These are phyloP conservation scores for Rutidosis leptorrhynchoides DNA, from an alignment of 129 eudicot genomes.

Conservation along the genomic window DNA sequence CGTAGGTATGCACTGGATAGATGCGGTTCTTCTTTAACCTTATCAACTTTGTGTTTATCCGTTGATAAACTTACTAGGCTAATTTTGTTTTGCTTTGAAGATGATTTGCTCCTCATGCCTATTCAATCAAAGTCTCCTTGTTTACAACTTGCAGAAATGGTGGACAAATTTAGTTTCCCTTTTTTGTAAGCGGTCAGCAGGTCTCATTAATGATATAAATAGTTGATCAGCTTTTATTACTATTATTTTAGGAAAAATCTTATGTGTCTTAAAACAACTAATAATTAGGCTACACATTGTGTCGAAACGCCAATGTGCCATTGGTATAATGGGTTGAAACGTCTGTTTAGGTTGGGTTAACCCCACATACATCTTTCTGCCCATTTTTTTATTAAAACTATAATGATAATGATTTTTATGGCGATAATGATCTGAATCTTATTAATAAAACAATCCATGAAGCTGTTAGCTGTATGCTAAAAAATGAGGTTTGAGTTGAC, in stretches of 20 bases:
- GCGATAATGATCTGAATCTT: neutral
- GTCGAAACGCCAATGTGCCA: neutral
- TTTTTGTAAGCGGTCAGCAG: conserved; percentile 36
- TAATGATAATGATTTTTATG: neutral
- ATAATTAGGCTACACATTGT: neutral
- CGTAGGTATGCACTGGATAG: conserved; percentile 80
- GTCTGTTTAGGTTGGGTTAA: neutral
- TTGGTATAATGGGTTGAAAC: neutral
- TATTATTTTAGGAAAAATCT: conserved; percentile 8
- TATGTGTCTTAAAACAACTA: neutral
- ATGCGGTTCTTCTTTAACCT: conserved; percentile 48
- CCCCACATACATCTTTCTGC: neutral
- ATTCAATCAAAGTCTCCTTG: neutral
- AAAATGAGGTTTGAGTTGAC: neutral
- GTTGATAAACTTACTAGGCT: conserved; percentile 30
- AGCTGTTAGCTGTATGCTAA: neutral
- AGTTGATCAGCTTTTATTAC: conserved; percentile 39
- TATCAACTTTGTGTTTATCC: conserved; percentile 38
- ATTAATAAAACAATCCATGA: neutral
- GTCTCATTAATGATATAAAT: conserved; percentile 62
- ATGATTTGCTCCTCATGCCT: conserved; percentile 53
- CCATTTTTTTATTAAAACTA: neutral
- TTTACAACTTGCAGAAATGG: conserved; percentile 10
- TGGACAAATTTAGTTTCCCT: conserved; percentile 35
- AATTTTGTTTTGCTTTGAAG: conserved; percentile 39